These are phyloP conservation scores for Rosellinia necatrix DNA, from an alignment of 2,329 filamentous ascomycete genomes.

Conservation along the genomic window DNA sequence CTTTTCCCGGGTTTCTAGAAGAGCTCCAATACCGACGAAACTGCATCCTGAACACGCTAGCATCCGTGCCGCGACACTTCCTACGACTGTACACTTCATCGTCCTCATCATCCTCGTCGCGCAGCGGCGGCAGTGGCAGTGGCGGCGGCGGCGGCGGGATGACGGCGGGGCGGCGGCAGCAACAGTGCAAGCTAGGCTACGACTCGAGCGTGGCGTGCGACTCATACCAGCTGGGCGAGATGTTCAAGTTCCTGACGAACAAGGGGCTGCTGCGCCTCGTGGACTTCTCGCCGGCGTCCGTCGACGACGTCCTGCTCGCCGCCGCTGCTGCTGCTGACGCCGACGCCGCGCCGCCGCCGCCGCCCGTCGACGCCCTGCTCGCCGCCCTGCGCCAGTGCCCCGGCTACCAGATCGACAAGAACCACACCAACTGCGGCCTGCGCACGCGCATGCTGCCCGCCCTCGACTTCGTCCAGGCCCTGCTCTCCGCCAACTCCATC, in stretches of 20 bases:
- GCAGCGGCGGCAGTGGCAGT: too few relatives aligned
- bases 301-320: conserved; percentile 51
- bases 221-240: conserved; percentile 78
- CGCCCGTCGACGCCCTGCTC: conserved; percentile 67
- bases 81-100: conserved; percentile 67
- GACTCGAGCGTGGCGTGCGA: conserved; percentile 74
- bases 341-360: conserved; percentile 55
- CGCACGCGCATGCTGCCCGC: conserved; percentile 68
- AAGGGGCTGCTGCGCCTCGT: conserved; percentile 65
- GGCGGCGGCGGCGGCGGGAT: too few relatives aligned
- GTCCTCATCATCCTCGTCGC: too few relatives aligned
- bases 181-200: conserved; percentile 75
- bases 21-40: conserved; percentile 70
- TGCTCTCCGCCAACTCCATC: conserved; percentile 54
- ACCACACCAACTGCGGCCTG: conserved; percentile 76
- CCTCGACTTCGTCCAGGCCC: conserved; percentile 65
- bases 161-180: too few relatives aligned
- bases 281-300: conserved; percentile 57
- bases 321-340: conserved; percentile 59
- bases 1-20: too few relatives aligned
- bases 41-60: conserved; percentile 69
- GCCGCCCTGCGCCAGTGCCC: conserved; percentile 67
- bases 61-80: conserved; percentile 72
- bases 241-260: conserved; percentile 70
- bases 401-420: conserved; percentile 73